Conservation (phyloP, 148 eudicot species). For the Amaranthus cruentus region DNA sequence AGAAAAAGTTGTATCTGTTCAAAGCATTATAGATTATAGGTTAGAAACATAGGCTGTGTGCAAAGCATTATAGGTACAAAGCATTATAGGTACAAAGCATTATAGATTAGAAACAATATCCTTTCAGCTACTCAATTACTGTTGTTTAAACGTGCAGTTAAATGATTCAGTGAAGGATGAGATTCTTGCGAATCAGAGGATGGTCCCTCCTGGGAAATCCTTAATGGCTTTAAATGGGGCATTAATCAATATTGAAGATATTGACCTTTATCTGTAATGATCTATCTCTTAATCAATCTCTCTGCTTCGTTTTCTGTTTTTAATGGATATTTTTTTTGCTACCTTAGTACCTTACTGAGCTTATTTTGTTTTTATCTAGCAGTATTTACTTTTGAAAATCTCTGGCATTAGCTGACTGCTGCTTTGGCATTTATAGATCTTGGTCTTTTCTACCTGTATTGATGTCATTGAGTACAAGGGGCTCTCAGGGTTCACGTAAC, state of each 20-base stretch:
- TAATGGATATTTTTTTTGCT: not conserved
- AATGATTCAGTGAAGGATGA: constrained; percentile 96
- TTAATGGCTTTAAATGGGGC: constrained; percentile 96
- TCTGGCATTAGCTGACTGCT: not conserved
- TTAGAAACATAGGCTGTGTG: constrained; percentile 1
- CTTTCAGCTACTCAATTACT: constrained; percentile 1
- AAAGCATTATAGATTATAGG: not conserved
- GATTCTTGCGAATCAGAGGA: constrained; percentile 88
- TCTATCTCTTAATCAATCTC: constrained; percentile 17
- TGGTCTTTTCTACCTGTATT: not conserved
- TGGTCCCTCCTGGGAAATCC: constrained; percentile 98
- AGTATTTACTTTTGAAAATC: not conserved
- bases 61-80: not conserved
- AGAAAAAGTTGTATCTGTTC: too few relatives aligned
- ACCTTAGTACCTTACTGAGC: not conserved
- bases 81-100: not conserved
- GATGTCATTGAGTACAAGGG: not conserved
- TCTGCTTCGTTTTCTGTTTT: constrained; percentile 1
- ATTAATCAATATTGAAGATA: constrained; percentile 84
- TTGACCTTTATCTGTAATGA: constrained; percentile 87
- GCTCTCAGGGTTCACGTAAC: not conserved
- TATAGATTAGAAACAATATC: not conserved
- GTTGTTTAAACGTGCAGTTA: constrained; percentile 48
- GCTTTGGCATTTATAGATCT: constrained; percentile 1
- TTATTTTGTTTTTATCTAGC: not conserved